These are phyloP conservation scores for Castanea mollissima DNA, from an alignment of 306 rosid genomes.

Conservation along the genomic window DNA sequence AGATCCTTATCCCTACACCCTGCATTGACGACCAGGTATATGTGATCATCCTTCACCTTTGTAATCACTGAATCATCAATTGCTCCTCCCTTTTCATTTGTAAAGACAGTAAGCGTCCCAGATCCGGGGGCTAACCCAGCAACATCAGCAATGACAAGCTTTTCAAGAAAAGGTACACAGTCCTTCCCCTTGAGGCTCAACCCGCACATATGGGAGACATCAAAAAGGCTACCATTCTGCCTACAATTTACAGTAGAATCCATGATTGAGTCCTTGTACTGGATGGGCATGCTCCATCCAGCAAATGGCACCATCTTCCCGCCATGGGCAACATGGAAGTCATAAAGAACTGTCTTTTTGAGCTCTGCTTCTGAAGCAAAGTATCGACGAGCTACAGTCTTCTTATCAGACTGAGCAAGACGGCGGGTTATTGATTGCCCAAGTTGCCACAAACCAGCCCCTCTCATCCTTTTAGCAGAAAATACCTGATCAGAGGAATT, in stretches of 20 bases:
- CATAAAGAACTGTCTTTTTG: conserved; percentile 76
- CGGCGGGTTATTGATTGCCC: conserved; percentile 88
- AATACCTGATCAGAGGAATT: conserved; percentile 20
- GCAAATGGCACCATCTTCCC: conserved; percentile 99
- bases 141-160: conserved; percentile 89
- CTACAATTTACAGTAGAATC: conserved; percentile 86
- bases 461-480: conserved; percentile 55
- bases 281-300: conserved; percentile 98
- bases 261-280: conserved; percentile 91
- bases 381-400: conserved; percentile 67
- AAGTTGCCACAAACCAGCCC: conserved; percentile 63
- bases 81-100: conserved; percentile 93
- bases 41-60: conserved; percentile 74
- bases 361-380: conserved; percentile 73
- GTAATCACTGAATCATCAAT: conserved; percentile 93
- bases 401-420: conserved; percentile 72
- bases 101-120: conserved; percentile 82
- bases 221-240: conserved; percentile 77
- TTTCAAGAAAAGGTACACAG: conserved; percentile 64
- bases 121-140: conserved; percentile 72
- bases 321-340: conserved; percentile 80
- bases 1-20: conserved; percentile 95
- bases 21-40: conserved; percentile 91
- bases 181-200: conserved; percentile 93
- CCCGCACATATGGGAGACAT: conserved; percentile 92